Percentiles rank a stretch among this genome's conserved stretches.
These are phyloP conservation scores for Ascomycota sp. DNA, from an alignment of 2,329 filamentous ascomycete species.

Conservation along the genomic window DNA sequence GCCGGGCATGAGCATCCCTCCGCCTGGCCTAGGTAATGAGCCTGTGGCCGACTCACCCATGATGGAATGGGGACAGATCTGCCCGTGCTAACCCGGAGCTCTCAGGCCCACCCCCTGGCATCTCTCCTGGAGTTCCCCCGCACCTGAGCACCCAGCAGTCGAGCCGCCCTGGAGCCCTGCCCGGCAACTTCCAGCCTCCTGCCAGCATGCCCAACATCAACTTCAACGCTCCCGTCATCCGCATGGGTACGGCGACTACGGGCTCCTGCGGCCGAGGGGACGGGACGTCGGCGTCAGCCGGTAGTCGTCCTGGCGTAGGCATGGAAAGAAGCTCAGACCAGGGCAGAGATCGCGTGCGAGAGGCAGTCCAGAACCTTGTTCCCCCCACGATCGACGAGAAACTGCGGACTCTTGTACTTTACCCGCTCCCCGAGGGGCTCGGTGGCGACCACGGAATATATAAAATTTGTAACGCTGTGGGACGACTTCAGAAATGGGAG, in stretches of 20 bases:
- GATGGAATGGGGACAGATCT: background rate
- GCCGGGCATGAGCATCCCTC: conserved; percentile 56
- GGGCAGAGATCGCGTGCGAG: conserved; percentile 43
- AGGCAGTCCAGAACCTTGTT: conserved; percentile 49
- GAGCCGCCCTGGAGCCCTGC: conserved; percentile 62
- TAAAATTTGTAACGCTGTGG: conserved; percentile 55
- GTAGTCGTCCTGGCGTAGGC: conserved; percentile 29
- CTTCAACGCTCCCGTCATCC: conserved; percentile 90
- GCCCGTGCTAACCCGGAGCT: conserved; percentile 1
- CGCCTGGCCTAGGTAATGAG: conserved; percentile 61
- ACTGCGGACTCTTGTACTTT: conserved; percentile 74
- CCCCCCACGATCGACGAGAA: conserved; percentile 83
- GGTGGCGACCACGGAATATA: conserved; percentile 64
- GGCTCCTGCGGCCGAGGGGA: conserved; percentile 24
- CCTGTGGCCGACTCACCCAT: background rate
- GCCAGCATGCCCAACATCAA: conserved; percentile 94
- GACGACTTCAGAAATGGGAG: conserved; percentile 70
- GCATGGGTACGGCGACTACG: conserved; percentile 65
- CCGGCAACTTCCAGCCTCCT: conserved; percentile 69
- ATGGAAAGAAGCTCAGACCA: conserved; percentile 47
- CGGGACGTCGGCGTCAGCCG: conserved; percentile 6
- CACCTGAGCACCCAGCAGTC: conserved; percentile 54
- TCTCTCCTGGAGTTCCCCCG: conserved; percentile 55
- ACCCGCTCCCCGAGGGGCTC: conserved; percentile 61
- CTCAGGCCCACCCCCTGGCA: conserved; percentile 56